Evolutionary conservation across 2,329 filamentous ascomycete genomes (phyloP).

Genomic region (Aphanoascus verrucosus): DNA sequence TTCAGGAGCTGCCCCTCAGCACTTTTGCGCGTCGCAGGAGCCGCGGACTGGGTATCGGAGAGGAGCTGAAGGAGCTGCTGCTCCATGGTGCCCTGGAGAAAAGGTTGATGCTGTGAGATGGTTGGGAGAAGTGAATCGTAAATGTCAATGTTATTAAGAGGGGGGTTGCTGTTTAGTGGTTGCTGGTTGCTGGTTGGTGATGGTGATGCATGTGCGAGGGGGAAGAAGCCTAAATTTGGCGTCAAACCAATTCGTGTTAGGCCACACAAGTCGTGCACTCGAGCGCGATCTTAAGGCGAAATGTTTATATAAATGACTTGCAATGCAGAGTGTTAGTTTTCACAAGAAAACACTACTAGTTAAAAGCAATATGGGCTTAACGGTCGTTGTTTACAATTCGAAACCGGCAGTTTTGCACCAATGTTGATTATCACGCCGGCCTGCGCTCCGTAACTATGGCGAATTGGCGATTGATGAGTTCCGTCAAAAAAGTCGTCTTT

Average conservation of each 20-base stretch:
- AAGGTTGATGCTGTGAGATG: background rate
- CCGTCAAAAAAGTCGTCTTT: too few relatives aligned
- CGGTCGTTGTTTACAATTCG: too few relatives aligned
- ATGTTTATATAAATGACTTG: too few relatives aligned
- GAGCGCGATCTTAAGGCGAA: too few relatives aligned
- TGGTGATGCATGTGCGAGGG: background rate
- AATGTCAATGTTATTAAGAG: background rate
- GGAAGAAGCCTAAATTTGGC: background rate
- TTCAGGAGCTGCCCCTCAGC: constrained; percentile 74
- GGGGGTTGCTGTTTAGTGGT: background rate
- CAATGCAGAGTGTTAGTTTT: too few relatives aligned
- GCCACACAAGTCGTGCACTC: too few relatives aligned
- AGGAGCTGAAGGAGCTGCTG: constrained; percentile 83
- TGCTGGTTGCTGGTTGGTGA: background rate
- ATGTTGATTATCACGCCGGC: too few relatives aligned
- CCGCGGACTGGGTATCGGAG: constrained; percentile 69
- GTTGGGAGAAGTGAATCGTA: background rate
- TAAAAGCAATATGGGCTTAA: too few relatives aligned
- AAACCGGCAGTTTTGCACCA: too few relatives aligned
- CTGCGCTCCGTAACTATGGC: too few relatives aligned
- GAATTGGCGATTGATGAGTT: too few relatives aligned
- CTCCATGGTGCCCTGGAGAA: constrained; percentile 54
- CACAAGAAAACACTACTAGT: too few relatives aligned
- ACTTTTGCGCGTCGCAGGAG: constrained; percentile 66
- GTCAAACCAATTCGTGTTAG: background rate